phyloP scores from a whole-genome alignment of 441 rosid species.

The Geranium incanum region DNA sequence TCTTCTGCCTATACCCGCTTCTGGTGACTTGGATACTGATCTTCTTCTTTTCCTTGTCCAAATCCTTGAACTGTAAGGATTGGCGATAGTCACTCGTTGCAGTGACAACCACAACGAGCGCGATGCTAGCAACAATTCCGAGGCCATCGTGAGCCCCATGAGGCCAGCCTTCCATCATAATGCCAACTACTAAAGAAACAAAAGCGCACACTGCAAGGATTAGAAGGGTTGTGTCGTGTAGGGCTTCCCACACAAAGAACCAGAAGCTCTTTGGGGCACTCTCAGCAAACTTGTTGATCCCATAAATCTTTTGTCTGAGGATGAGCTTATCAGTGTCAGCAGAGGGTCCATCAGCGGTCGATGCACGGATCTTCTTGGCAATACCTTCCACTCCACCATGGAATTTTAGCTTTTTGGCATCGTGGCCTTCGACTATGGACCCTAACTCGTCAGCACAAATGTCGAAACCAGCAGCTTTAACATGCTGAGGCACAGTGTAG shows the following conservation, averaged over 20 bases:
- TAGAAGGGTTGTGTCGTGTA: background rate
- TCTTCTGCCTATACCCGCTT: background rate
- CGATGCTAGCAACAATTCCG: slow-evolving; percentile 6
- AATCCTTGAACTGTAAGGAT: slow-evolving; percentile 3
- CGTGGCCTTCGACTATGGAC: slow-evolving; percentile 8
- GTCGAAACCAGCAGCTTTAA: background rate
- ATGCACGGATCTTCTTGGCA: background rate
- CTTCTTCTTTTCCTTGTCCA: slow-evolving; percentile 8
- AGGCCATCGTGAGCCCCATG: background rate
- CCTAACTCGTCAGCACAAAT: slow-evolving; percentile 2
- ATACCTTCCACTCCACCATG: slow-evolving; percentile 4
- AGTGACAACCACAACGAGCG: slow-evolving; percentile 1
- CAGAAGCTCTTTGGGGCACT: slow-evolving; percentile 3
- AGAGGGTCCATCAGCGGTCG: background rate
- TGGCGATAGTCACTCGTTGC: slow-evolving; percentile 6
- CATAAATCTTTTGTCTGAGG: background rate
- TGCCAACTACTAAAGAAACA: slow-evolving; percentile 4
- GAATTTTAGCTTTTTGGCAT: background rate
- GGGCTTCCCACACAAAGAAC: background rate
- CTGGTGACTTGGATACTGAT: slow-evolving; percentile 4
- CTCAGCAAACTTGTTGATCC: slow-evolving; percentile 4
- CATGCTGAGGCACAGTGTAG: background rate
- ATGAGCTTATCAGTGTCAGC: background rate
- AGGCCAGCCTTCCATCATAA: slow-evolving; percentile 9
- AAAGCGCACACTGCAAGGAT: slow-evolving; percentile 7